A percentile compares a stretch with the other conserved stretches of the same genome.
Evolutionary conservation across 441 rosid species (phyloP).

Genomic region (Manihot esculenta): DNA sequence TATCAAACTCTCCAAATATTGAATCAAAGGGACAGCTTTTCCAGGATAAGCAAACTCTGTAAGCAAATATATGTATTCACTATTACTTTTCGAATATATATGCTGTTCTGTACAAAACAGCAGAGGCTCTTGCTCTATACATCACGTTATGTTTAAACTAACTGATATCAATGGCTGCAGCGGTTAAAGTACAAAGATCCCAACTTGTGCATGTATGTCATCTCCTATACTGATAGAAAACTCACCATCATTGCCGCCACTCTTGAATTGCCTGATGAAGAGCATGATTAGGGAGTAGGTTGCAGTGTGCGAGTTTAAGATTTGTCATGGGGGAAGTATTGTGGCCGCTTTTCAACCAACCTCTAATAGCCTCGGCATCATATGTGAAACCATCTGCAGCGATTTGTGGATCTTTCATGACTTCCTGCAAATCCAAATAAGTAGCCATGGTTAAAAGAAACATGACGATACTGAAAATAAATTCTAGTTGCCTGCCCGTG

Average conservation of each 20-base stretch:
- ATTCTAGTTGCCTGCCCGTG: not conserved
- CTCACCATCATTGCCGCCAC: constrained; percentile 63
- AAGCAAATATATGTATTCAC: not conserved
- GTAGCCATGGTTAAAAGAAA: not conserved
- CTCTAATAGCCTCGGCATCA: constrained; percentile 82
- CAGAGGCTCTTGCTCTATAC: not conserved
- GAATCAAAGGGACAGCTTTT: no score
- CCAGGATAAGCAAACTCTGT: not conserved
- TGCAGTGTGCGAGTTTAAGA: constrained; percentile 65
- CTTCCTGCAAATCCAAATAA: constrained; percentile 49
- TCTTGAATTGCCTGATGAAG: constrained; percentile 81
- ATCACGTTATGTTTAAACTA: not conserved
- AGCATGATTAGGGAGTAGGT: constrained; percentile 76
- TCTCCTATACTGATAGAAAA: not conserved
- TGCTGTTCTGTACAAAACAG: not conserved
- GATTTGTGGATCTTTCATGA: constrained; percentile 84
- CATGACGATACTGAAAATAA: not conserved
- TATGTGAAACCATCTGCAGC: constrained; percentile 95
- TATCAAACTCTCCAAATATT: no score
- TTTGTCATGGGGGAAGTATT: constrained; percentile 94
- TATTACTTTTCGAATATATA: no score
- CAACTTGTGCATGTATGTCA: not conserved
- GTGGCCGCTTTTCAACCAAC: constrained; percentile 80
- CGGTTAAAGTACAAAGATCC: not conserved
- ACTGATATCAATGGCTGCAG: not conserved